Evolutionary conservation across 1,139 yeast species (phyloP).

Genomic region (Candida neerlandica): DNA sequence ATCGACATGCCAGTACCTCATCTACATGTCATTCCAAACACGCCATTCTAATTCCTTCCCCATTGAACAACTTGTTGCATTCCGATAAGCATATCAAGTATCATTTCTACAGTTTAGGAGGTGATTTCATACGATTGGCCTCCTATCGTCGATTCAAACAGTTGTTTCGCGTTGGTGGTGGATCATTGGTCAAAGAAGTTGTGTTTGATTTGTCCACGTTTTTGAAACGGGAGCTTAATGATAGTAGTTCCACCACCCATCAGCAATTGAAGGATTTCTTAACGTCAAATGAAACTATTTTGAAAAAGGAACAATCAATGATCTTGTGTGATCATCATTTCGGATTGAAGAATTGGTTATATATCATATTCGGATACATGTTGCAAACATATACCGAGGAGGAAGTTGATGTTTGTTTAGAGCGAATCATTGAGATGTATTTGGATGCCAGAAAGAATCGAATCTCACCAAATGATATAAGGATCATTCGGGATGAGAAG

Average conservation of each 20-base stretch:
- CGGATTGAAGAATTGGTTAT: constrained; percentile 32
- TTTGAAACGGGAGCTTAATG: constrained; percentile 31
- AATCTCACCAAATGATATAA: constrained; percentile 9
- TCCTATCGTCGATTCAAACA: constrained; percentile 39
- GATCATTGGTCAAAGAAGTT: constrained; percentile 37
- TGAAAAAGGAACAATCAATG: constrained; percentile 15
- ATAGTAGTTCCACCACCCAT: constrained; percentile 20
- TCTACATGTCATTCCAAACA: constrained; percentile 7
- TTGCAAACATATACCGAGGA: constrained; percentile 27
- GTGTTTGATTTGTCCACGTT: constrained; percentile 43
- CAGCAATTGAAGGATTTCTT: constrained; percentile 28
- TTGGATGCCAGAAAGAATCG: constrained; percentile 22
- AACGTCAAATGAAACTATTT: constrained; percentile 18
- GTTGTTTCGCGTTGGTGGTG: constrained; percentile 34
- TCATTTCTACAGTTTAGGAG: constrained; percentile 40
- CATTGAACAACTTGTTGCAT: constrained; percentile 15
- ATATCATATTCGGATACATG: constrained; percentile 41
- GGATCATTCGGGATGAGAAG: constrained; percentile 13
- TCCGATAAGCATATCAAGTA: constrained; percentile 20
- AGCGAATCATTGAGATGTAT: constrained; percentile 35
- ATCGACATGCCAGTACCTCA: background rate
- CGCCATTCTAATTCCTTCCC: constrained; percentile 17
- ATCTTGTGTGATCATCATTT: constrained; percentile 18
- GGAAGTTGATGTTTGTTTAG: constrained; percentile 31
- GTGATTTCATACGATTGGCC: constrained; percentile 37